A percentile compares a stretch with the other conserved stretches of the same genome.
Evolutionary conservation across 2,329 filamentous ascomycete genomes (phyloP).

Genomic region (Hypoxylon sp.): DNA sequence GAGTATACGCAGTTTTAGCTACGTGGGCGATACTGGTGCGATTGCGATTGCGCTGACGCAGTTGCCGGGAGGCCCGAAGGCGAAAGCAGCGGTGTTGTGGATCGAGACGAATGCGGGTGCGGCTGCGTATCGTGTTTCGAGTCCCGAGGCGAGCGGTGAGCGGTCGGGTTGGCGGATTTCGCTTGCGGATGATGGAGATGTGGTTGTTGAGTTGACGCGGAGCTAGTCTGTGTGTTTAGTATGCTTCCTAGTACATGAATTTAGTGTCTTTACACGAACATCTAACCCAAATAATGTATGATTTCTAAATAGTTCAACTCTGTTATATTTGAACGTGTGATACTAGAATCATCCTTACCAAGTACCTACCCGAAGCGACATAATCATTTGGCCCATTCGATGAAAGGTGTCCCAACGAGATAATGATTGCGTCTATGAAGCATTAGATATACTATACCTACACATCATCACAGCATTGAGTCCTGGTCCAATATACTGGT

Average conservation of each 20-base stretch:
- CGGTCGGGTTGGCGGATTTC: conserved; percentile 53
- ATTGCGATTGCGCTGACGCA: conserved; percentile 55
- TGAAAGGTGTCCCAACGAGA: too few species aligned
- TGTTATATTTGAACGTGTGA: neutral
- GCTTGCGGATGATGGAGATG: conserved; percentile 44
- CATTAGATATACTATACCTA: neutral
- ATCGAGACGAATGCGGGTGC: conserved; percentile 53
- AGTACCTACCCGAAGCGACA: neutral
- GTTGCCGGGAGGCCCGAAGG: conserved; percentile 48
- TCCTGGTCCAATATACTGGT: neutral
- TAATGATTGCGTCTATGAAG: neutral
- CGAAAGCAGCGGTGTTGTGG: conserved; percentile 56
- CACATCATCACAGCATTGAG: neutral
- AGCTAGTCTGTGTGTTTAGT: neutral
- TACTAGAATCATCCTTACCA: neutral
- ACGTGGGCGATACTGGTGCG: conserved; percentile 46
- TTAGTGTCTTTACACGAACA: neutral
- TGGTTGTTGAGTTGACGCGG: conserved; percentile 43
- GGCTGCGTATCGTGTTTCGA: conserved; percentile 48
- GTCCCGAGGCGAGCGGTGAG: conserved; percentile 39
- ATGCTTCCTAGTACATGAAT: neutral
- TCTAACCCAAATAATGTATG: too few species aligned
- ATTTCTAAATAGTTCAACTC: too few species aligned
- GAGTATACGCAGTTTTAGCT: conserved; percentile 58
- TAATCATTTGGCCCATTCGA: neutral